These are phyloP conservation scores for Mucor irregularis DNA, from an alignment of 371 early-diverging fungal species.

Conservation along the genomic window DNA sequence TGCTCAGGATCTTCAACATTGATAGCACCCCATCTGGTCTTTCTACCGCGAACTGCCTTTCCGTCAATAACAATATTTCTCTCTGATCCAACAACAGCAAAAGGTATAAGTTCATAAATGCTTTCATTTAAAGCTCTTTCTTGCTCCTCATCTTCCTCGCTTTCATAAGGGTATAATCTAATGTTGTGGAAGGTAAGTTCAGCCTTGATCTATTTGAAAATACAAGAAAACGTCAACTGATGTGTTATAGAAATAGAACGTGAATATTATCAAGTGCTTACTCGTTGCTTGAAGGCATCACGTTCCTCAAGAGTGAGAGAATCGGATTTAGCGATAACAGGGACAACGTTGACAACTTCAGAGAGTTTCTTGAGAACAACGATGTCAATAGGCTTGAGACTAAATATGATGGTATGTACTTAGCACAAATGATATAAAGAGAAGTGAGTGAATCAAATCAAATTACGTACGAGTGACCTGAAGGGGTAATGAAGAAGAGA, in stretches of 20 bases:
- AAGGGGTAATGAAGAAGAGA: conserved; percentile 76
- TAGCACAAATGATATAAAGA: background rate
- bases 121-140: conserved; percentile 72
- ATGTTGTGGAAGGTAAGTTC: conserved; percentile 94
- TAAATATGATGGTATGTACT: conserved; percentile 15
- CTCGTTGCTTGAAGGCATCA: conserved; percentile 68
- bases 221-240: no score
- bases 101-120: conserved; percentile 79
- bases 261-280: conserved; percentile 16
- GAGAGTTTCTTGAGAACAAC: conserved; percentile 71
- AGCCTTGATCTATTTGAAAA: conserved; percentile 73
- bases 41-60: conserved; percentile 68
- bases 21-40: conserved; percentile 69
- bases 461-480: conserved; percentile 67
- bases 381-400: conserved; percentile 80
- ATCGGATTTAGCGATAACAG: conserved; percentile 88
- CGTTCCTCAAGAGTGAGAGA: conserved; percentile 80
- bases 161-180: conserved; percentile 83
- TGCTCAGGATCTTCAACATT: conserved; percentile 74
- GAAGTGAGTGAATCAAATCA: no score
- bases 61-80: conserved; percentile 81
- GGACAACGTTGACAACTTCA: conserved; percentile 79
- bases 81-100: conserved; percentile 87
- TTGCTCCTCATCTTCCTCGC: conserved; percentile 81
- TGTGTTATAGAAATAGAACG: background rate